Base-by-base conservation (phyloP, 2,329 filamentous ascomycete species). In the Botrytis squamosa region DNA sequence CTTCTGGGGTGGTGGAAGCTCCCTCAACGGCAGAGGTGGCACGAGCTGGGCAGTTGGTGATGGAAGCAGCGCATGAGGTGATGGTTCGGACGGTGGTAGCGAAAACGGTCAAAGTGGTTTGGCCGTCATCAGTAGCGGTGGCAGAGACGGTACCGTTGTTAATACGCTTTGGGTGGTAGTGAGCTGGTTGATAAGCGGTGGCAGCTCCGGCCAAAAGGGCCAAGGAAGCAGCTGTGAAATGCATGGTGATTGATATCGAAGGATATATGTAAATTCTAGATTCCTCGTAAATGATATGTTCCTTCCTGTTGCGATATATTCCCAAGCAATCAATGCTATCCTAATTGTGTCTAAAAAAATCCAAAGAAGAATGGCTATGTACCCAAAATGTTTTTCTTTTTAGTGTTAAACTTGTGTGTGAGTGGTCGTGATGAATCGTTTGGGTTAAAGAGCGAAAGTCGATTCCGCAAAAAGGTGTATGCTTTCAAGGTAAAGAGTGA, bases 21-120 rank as follows among this genome's bases (percentile, higher is more conserved):
- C 83, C 80, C 9, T 83, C 84, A 52, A 84, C 82, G 60, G 71
- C 73, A 25, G 72, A 36, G 36, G 77, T 74, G 40, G 77, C 73
- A 1, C 74, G 66, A 44, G 77, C 71, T 62, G 84, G 82, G 83
- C 84, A 84, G 79, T 84, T 76, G 75, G 83, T 83, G 74, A 84
- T 81, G 71, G 81, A 80, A 36, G 83, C 76, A 20, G 83, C 82
- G 73, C 83, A 84, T 71, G 80, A 81, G 70, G 80, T 82, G 75
- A 84, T 76, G 68, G 83, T 84, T 72, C 79, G 77, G 73, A 82
- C 74, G 40, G 78, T 76, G 49, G 83, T 84, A 12, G 81, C 78
- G 46, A 80, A 77, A 70, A 84, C 80, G 60, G 83, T 83, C 76
- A 85, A 78, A 77, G 84, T 85, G 42, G 84, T 84, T 72, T 80